A percentile compares a stretch with the other conserved stretches of the same genome.
Conservation (phyloP, 2,329 filamentous ascomycete species). For the Nannizziopsis barbatae region DNA sequence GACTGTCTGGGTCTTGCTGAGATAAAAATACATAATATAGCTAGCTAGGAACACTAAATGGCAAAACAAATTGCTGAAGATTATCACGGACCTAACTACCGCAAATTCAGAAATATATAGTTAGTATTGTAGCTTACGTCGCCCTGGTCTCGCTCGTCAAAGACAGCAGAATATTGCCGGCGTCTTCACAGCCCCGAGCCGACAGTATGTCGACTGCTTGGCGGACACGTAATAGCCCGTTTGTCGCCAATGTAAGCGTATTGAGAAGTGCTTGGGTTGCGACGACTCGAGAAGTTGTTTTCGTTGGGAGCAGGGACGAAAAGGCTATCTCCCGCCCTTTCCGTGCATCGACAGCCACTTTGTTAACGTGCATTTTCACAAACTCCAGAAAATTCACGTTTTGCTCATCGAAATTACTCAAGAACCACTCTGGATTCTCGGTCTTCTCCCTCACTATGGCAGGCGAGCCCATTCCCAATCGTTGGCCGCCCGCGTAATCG, state of each 20-base stretch:
- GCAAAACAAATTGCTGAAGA: not conserved
- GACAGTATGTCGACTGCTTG: conserved; percentile 38
- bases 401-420: conserved; percentile 46
- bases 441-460: not conserved
- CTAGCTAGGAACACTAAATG: not conserved
- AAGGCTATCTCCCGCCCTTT: conserved; percentile 47
- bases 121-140: no score
- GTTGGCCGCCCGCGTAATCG: conserved; percentile 20
- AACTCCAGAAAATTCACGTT: conserved; percentile 54
- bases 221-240: conserved; percentile 49
- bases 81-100: not conserved
- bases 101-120: no score
- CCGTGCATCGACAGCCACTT: conserved; percentile 14
- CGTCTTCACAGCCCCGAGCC: conserved; percentile 10
- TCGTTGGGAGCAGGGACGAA: conserved; percentile 54
- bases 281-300: conserved; percentile 45
- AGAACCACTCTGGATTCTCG: conserved; percentile 36
- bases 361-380: conserved; percentile 40
- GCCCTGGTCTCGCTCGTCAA: not conserved
- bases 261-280: conserved; percentile 69
- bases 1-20: no score
- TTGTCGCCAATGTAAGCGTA: conserved; percentile 58
- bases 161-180: conserved; percentile 11
- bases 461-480: conserved; percentile 13
- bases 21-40: not conserved